These are phyloP conservation scores for Shiraia bambusicola DNA, from an alignment of 2,329 filamentous ascomycete genomes.

Conservation along the genomic window DNA sequence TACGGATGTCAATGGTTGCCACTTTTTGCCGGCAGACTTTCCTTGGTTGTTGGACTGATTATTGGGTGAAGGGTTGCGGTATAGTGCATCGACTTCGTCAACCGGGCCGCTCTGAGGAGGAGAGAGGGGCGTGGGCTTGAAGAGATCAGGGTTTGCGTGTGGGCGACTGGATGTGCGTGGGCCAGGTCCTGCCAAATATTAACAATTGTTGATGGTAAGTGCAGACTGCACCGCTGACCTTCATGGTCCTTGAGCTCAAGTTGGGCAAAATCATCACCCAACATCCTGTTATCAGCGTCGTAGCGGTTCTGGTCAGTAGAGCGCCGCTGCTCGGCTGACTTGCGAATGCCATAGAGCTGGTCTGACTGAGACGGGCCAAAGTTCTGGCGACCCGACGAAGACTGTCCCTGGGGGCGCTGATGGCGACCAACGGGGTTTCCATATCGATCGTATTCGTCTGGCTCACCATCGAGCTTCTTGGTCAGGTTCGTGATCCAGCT, in stretches of 20 bases:
- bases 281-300: conserved; percentile 87
- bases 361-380: conserved; percentile 44
- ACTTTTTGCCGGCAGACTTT: conserved; percentile 78
- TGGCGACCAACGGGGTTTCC: conserved; percentile 42
- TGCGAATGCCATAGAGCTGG: conserved; percentile 45
- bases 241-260: conserved; percentile 65
- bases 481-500: conserved; percentile 87
- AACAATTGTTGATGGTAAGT: not conserved
- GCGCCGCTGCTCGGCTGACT: conserved; percentile 52
- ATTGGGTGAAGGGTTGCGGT: conserved; percentile 54
- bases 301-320: conserved; percentile 91
- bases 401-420: conserved; percentile 9
- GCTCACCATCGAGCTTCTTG: conserved; percentile 89
- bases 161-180: conserved; percentile 62
- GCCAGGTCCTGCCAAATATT: conserved; percentile 48
- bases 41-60: conserved; percentile 27
- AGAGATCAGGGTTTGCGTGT: conserved; percentile 74
- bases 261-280: conserved; percentile 82
- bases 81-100: conserved; percentile 77
- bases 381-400: conserved; percentile 41
- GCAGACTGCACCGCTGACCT: conserved; percentile 40
- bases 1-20: conserved; percentile 87
- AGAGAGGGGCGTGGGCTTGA: conserved; percentile 65
- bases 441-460: conserved; percentile 63
- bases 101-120: conserved; percentile 61